Evolutionary conservation across 495 filamentous ascomycete genomes (phyloP), one percentile per base, ranked within the genome.

Genomic region (Penicillium salamii): DNA sequence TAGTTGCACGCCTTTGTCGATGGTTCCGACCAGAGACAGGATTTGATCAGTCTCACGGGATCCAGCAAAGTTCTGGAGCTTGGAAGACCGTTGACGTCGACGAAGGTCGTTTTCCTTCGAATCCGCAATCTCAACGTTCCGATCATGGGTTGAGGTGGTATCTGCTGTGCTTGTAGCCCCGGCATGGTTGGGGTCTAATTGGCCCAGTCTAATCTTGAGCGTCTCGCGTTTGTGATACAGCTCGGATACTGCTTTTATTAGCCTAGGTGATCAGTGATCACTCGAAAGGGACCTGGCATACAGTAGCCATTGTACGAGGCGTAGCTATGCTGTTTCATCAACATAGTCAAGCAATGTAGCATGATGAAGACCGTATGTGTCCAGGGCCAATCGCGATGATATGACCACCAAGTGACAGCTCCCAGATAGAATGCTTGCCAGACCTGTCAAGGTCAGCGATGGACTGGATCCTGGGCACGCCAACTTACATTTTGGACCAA

Each of bases 281-380:
- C 29, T 32, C 12, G 29, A 12, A 12, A 32, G 15, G 12, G 37
- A 20, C 7, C 3, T 29, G 20, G 29, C 42, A 20, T 32, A 74
- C 71, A 67, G 53, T 90, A 76, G 5, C 87, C 87, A 57, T 90
- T 90, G 61, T 88, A 90, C 49, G 86, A 86, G 2, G 81, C 78
- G 59, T 87, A 89, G 41, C 81, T 86, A 58, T 90, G 87, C 59
- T 86, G 83, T 66, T 90, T 90, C 87, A 90, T 90, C 38, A 89
- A 51, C 77, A 89, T 83, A 1, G 83, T 80, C 49, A 88, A 55
- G 13, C 77, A 79, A 56, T 90, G 87, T 37, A 90, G 69, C 3
- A 88, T 82, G 24, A 87, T 84, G 63, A 86, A 90, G 20, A 89
- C 77, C 18, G 77, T 78, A 58, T 79, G 86, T 23, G 88, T 86